Evolutionary conservation across 1,284 basidiomycete species (phyloP).

Genomic region (Irpex sp.): DNA sequence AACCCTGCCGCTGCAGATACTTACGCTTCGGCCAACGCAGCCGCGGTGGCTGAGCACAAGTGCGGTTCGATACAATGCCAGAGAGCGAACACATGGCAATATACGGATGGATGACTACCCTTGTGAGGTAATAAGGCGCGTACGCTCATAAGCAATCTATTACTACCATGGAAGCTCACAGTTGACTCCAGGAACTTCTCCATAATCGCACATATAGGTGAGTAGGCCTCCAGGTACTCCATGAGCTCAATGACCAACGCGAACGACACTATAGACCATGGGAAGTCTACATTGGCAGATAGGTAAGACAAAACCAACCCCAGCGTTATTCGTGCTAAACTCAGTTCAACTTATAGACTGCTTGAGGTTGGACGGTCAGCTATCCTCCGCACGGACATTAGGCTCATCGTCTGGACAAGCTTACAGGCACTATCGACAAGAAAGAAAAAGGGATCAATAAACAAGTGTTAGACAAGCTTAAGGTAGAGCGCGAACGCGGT

Average conservation of each 20-base stretch:
- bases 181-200: constrained; percentile 78
- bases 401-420: constrained; percentile 39
- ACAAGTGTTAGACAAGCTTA: constrained; percentile 94
- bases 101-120: constrained; percentile 69
- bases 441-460: constrained; percentile 67
- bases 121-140: constrained; percentile 74
- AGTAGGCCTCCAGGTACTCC: not conserved
- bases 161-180: not conserved
- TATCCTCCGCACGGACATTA: constrained; percentile 4
- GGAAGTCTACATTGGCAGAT: constrained; percentile 91
- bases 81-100: constrained; percentile 20
- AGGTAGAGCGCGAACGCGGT: constrained; percentile 93
- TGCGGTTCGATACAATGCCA: constrained; percentile 18
- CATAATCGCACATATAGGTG: constrained; percentile 92
- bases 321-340: not conserved
- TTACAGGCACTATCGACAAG: constrained; percentile 83
- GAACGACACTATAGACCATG: constrained; percentile 60
- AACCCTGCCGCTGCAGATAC: not conserved
- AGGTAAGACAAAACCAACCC: constrained; percentile 40
- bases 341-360: constrained; percentile 38
- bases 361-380: constrained; percentile 51
- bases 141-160: not conserved
- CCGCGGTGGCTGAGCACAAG: constrained; percentile 31
- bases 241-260: not conserved
- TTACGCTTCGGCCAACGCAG: constrained; percentile 21